Base-by-base conservation (phyloP, 2,329 filamentous ascomycete species). In the Ophiostoma pallidulum region DNA sequence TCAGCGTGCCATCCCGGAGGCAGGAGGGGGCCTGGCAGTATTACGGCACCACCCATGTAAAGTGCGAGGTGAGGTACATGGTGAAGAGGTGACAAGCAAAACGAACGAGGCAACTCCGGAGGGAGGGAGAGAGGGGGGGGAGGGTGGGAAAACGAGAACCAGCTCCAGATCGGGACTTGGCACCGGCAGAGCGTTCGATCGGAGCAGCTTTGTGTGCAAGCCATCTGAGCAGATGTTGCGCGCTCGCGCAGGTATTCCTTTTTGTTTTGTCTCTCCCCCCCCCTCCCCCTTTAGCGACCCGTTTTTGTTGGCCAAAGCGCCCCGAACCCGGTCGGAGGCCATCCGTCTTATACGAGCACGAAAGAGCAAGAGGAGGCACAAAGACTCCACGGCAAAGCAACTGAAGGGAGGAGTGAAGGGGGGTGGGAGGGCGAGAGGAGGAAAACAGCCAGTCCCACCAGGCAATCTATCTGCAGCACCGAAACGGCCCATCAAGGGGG, bases 301-400 rank as follows among this genome's bases (percentile, higher is more conserved):
- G 24, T n/a, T 41, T 40, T 39, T 45, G 42, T 39, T 49, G 42
- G 47, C 42, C 47, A 41, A 45, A 45, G 47, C 47, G 42, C 31
- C 42, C 19, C 41, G 37, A 49, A 49, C 42, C 47, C 47, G 41
- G 47, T 45, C 47, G 32, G 31, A 49, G 22, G 42, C 18, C 47
- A 45, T 45, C 47, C 47, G 47, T 45, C 18, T 41, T 45, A 49
- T 41, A 49, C 42, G 42, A 49, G 45, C 37, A 40, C 47, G 32
- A 42, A 26, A 45, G n/a, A 26, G 6, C 12, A 8, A 28, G 24
- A 43, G 28, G 41, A 31, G 29, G n/a, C n/a, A 26, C 8, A 45
- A 8, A 41, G 38, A 20, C 31, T 13, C 31, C 8, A 24, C 28
- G n/a, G n/a, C n/a, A n/a, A n/a, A n/a, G n/a, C n/a, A n/a, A n/a